These are phyloP conservation scores for Entrophospora sp. DNA, from an alignment of 192 early-diverging fungal genomes.

Conservation along the genomic window DNA sequence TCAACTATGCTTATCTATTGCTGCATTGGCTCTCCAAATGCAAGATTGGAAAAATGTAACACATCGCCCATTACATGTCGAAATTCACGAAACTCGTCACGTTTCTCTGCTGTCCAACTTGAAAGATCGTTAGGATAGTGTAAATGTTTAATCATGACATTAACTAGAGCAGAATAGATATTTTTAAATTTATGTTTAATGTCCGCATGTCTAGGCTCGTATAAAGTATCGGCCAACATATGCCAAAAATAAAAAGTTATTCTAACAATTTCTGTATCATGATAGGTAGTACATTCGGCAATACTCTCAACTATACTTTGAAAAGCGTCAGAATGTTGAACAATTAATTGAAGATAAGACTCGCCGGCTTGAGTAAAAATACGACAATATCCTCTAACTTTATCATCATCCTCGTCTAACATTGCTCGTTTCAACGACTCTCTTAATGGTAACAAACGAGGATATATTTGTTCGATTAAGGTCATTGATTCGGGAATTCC, in stretches of 20 bases:
- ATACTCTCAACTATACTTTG: slow-evolving; percentile 71
- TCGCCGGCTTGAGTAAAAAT: slow-evolving; percentile 90
- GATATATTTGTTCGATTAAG: slow-evolving; percentile 57
- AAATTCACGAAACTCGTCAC: slow-evolving; percentile 97
- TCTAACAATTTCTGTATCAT: slow-evolving; percentile 74
- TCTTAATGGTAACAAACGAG: slow-evolving; percentile 42
- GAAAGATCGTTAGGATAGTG: slow-evolving; percentile 71
- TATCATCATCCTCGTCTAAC: slow-evolving; percentile 67
- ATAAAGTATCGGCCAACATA: slow-evolving; percentile 55
- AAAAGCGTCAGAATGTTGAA: slow-evolving; percentile 58
- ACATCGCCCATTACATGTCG: slow-evolving; percentile 95
- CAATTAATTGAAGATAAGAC: slow-evolving; percentile 69
- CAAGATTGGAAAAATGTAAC: slow-evolving; percentile 77
- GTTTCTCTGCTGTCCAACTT: slow-evolving; percentile 71
- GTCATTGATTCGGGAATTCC: slow-evolving; percentile 42
- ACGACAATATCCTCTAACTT: slow-evolving; percentile 70
- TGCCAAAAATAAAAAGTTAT: slow-evolving; percentile 94
- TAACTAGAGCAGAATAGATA: slow-evolving; percentile 60
- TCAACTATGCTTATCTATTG: slow-evolving; percentile 78
- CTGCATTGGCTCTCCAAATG: slow-evolving; percentile 75
- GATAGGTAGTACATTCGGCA: slow-evolving; percentile 68
- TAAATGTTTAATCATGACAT: slow-evolving; percentile 78
- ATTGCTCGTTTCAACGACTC: slow-evolving; percentile 32
- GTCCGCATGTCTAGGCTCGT: slow-evolving; percentile 37
- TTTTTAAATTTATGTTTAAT: slow-evolving; percentile 48